Evolutionary conservation across 805 yeast species (phyloP).

Genomic region (Kregervanrija fluxuum): DNA sequence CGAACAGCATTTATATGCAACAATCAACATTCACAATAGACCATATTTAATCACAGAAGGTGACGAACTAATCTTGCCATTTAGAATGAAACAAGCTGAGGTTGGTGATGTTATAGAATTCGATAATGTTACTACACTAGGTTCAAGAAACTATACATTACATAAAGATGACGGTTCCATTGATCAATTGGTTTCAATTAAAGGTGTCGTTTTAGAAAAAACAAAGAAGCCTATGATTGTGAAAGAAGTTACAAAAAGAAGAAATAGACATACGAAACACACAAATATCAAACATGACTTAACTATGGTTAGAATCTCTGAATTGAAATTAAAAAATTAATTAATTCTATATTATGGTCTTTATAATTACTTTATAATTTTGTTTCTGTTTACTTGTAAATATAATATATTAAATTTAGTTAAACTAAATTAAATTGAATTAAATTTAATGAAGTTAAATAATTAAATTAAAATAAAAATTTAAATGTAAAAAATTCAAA

Average conservation of each 20-base stretch:
- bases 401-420: neutral
- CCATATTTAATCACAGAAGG: conserved; percentile 89
- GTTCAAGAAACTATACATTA: conserved; percentile 75
- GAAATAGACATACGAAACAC: conserved; percentile 69
- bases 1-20: conserved; percentile 69
- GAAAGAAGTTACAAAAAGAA: conserved; percentile 69
- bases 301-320: conserved; percentile 72
- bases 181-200: conserved; percentile 47
- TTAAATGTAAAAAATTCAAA: no score
- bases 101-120: conserved; percentile 79
- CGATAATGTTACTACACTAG: conserved; percentile 71
- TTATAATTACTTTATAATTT: neutral
- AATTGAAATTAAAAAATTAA: conserved; percentile 45
- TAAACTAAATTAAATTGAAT: no score
- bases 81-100: conserved; percentile 61
- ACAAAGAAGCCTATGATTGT: conserved; percentile 72
- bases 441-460: no score
- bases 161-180: conserved; percentile 45
- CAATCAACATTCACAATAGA: conserved; percentile 72
- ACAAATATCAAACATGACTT: conserved; percentile 60
- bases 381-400: neutral
- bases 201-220: conserved; percentile 80
- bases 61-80: conserved; percentile 76
- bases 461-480: no score
- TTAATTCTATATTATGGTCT: neutral